Evolutionary conservation across 2,329 filamentous ascomycete species (phyloP).

Genomic region (Arthrinium phaeospermum): DNA sequence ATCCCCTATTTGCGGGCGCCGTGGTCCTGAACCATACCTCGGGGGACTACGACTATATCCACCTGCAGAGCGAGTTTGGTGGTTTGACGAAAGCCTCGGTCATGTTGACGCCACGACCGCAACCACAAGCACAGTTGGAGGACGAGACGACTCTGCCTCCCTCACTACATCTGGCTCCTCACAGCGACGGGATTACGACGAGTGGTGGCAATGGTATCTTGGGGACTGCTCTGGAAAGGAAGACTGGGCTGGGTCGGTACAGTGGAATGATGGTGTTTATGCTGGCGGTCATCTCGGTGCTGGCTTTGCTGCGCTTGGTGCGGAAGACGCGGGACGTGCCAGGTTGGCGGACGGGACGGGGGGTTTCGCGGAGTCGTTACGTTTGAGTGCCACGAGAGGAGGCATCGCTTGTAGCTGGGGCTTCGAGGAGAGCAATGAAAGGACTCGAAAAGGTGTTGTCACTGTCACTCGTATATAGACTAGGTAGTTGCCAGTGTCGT

Average conservation of each 20-base stretch:
- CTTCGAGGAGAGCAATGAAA: no score
- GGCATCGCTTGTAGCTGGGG: background rate
- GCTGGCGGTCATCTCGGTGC: background rate
- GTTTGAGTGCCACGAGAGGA: background rate
- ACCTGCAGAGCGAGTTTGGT: background rate
- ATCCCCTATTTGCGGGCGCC: background rate
- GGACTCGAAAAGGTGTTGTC: no score
- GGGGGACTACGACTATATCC: background rate
- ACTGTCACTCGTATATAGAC: no score
- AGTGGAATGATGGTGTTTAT: background rate
- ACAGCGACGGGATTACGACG: background rate
- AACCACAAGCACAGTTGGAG: background rate
- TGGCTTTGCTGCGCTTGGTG: background rate
- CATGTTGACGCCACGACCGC: background rate
- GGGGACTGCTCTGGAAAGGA: background rate
- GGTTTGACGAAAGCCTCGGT: background rate
- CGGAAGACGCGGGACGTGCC: background rate
- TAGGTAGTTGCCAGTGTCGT: no score
- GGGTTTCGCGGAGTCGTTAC: background rate
- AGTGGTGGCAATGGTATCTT: background rate
- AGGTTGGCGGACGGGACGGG: background rate
- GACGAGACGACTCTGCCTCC: background rate
- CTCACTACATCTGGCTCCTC: background rate
- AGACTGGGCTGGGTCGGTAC: background rate
- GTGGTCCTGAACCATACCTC: constrained; percentile 1